phyloP scores from a whole-genome alignment of 1,284 basidiomycete species.

The Anthracocystis walkeri region DNA sequence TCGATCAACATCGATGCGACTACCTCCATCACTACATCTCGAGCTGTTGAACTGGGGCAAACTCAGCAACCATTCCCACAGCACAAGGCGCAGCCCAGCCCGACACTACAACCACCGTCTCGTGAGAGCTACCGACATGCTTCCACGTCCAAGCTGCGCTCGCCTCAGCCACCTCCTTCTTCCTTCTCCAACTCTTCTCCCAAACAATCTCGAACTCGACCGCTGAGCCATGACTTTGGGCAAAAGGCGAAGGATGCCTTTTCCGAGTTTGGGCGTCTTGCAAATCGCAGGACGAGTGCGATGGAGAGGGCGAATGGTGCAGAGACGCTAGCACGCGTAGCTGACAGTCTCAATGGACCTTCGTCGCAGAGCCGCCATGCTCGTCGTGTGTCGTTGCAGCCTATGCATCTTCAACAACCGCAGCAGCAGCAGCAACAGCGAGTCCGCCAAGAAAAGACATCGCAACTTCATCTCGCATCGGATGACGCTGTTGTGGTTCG shows the following conservation, averaged over 20 bases:
- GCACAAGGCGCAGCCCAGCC: not conserved
- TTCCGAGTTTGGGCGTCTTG: constrained; percentile 33
- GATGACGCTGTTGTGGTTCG: constrained; percentile 14
- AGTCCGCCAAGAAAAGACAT: not conserved
- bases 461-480: constrained; percentile 15
- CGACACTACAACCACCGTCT: constrained; percentile 11
- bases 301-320: constrained; percentile 35
- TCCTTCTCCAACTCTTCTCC: constrained; percentile 11
- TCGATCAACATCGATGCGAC: constrained; percentile 43
- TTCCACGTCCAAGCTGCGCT: constrained; percentile 12
- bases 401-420: not conserved
- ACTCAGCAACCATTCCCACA: not conserved
- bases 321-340: constrained; percentile 33
- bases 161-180: constrained; percentile 29
- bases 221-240: constrained; percentile 38
- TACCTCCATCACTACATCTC: constrained; percentile 23
- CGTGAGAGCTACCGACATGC: constrained; percentile 9
- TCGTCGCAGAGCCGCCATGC: constrained; percentile 6
- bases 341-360: constrained; percentile 28
- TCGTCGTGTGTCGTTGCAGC: constrained; percentile 16
- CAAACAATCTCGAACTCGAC: constrained; percentile 13
- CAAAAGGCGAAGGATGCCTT: constrained; percentile 40
- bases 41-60: not conserved
- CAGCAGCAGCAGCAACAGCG: not conserved
- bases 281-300: constrained; percentile 26